These are phyloP conservation scores for Cymodocea nodosa DNA, from an alignment of 116 monocot genomes.

Conservation along the genomic window DNA sequence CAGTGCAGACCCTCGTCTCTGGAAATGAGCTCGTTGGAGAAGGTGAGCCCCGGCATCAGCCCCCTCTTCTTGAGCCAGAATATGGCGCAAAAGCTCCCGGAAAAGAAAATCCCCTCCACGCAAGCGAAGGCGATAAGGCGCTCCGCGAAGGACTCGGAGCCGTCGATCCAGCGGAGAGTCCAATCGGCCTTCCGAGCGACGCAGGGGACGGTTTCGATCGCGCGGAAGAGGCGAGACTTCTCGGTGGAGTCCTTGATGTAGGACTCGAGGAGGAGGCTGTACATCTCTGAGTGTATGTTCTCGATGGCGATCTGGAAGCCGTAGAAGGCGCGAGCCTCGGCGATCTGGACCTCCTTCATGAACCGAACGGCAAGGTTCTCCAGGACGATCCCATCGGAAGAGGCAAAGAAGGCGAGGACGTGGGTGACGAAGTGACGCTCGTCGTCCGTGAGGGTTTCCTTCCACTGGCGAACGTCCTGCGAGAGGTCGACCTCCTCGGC, in stretches of 20 bases:
- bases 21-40: conserved; percentile 92
- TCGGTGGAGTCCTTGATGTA: conserved; percentile 71
- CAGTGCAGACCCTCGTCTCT: conserved; percentile 85
- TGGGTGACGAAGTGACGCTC: conserved; percentile 87
- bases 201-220: conserved; percentile 80
- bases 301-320: conserved; percentile 99
- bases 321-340: conserved; percentile 98
- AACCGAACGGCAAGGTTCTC: conserved; percentile 89
- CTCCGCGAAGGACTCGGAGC: conserved; percentile 62
- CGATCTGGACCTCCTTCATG: conserved; percentile 81
- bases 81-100: conserved; percentile 83
- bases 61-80: conserved; percentile 97
- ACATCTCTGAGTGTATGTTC: conserved; percentile 99
- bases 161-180: conserved; percentile 78
- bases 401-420: conserved; percentile 91
- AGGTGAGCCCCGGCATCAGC: conserved; percentile 83
- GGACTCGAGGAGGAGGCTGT: conserved; percentile 80
- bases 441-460: conserved; percentile 29
- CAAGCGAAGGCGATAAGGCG: conserved; percentile 67
- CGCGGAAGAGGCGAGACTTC: conserved; percentile 69
- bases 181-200: conserved; percentile 66
- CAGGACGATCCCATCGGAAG: conserved; percentile 93
- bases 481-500: conserved; percentile 96
- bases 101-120: conserved; percentile 76
- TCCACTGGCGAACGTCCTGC: conserved; percentile 51